Base-by-base conservation (phyloP, 2,329 filamentous ascomycete genomes). In the Acarospora socialis region DNA sequence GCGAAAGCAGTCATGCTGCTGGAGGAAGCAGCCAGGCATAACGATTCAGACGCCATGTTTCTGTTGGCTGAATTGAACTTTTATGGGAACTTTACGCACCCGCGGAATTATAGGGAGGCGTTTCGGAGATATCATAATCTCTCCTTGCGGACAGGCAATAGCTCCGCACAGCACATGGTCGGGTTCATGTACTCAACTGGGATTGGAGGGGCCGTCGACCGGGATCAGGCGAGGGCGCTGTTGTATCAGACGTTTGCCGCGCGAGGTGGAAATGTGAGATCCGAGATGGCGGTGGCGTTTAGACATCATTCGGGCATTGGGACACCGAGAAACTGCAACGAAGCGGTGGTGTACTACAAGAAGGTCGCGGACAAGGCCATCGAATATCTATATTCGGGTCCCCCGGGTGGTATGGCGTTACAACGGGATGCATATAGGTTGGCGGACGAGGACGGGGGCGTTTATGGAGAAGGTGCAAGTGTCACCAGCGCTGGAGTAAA, bases 131-230 rank as follows among this genome's bases (percentile, higher is more conserved):
- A 95, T 55, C 65, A 80, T 40, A 66, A 76, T 39, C 67, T 98
- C 33, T 82, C 87, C 3, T 66, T 68, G 12, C 54, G 77, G 37
- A 70, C 79, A 43, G 90, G 87, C 26, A 95, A 98, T 55, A 78
- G 73, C 42, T 92, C 87, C 8, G 90, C 90, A 2, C 83, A 95
- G 53, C 79, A 92, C 56, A 94, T 98, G 87, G 53, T 95, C 28
- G 90, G 82, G 0, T 73, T 98, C 45, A 90, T 93, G 70, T 87
- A 98, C 56, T 86, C 86, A 21, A 98, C 90, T 0, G 90, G 90
- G 0, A 67, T 98, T 36, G 86, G 82, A 10, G 73, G 73, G 19
- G 77, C 76, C 1, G 81, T 93, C 4, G 71, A 81, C 50, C 70
- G 73, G 25, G 81, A 98, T 47, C 90, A 95, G 57, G 86, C 86